These are phyloP conservation scores for Hsuehochloa calcarea DNA, from an alignment of 176 grass and related monocot species.

Conservation along the genomic window DNA sequence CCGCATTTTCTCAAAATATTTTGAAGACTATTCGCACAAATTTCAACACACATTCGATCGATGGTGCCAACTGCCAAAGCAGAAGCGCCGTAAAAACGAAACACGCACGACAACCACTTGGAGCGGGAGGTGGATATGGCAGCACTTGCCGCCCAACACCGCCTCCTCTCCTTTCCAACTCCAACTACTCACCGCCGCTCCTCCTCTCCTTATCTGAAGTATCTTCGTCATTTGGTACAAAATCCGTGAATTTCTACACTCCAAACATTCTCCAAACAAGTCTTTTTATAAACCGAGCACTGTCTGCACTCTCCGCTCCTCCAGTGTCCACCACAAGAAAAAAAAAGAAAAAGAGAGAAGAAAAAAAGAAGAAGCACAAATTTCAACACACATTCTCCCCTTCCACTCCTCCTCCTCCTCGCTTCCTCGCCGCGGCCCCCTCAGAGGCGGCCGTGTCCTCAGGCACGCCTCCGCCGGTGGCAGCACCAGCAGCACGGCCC, in stretches of 20 bases:
- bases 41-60: neutral
- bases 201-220: neutral
- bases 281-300: no score
- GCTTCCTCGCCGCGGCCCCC: conserved; percentile 10
- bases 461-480: conserved; percentile 8
- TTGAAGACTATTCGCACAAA: no score
- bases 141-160: conserved; percentile 32
- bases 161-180: neutral
- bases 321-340: no score
- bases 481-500: neutral
- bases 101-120: neutral
- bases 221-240: no score
- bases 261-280: no score
- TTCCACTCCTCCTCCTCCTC: neutral
- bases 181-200: neutral
- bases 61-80: neutral
- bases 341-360: no score
- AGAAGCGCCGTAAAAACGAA: neutral
- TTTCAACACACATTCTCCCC: neutral
- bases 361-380: neutral
- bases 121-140: conserved; percentile 44
- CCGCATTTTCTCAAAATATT: no score
- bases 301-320: no score
- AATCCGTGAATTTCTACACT: no score
- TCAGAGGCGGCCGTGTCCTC: conserved; percentile 15